phyloP scores from a whole-genome alignment of 2,329 filamentous ascomycete genomes.

The Pyrenophora seminiperda region DNA sequence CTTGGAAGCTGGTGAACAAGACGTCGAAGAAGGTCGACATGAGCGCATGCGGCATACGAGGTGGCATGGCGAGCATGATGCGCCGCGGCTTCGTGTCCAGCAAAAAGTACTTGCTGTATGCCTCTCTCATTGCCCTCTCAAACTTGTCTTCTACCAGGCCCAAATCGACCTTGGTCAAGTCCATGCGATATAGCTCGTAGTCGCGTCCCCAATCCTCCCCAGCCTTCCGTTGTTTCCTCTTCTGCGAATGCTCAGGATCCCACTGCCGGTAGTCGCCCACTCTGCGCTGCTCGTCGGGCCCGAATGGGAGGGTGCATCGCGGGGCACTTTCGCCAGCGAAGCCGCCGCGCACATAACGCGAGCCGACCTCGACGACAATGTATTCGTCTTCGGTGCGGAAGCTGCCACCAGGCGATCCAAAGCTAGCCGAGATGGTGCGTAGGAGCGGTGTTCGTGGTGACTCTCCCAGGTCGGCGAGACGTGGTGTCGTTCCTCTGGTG shows the following conservation, averaged over 20 bases:
- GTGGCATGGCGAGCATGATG: slow-evolving; percentile 76
- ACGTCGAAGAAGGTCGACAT: slow-evolving; percentile 77
- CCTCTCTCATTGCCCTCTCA: slow-evolving; percentile 79
- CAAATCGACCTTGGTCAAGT: slow-evolving; percentile 74
- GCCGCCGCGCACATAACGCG: slow-evolving; percentile 77
- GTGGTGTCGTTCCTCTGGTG: slow-evolving; percentile 39
- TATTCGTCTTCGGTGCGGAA: slow-evolving; percentile 77
- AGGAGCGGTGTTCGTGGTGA: slow-evolving; percentile 55
- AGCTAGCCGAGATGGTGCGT: slow-evolving; percentile 64
- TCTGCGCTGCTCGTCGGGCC: slow-evolving; percentile 75
- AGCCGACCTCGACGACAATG: slow-evolving; percentile 79
- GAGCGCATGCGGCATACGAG: slow-evolving; percentile 76
- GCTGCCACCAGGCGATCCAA: slow-evolving; percentile 61
- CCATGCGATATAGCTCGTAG: slow-evolving; percentile 77
- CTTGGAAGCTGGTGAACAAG: slow-evolving; percentile 79
- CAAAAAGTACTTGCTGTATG: slow-evolving; percentile 75
- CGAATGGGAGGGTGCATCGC: slow-evolving; percentile 72
- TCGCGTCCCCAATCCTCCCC: slow-evolving; percentile 65
- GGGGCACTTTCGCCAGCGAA: slow-evolving; percentile 84
- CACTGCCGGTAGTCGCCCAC: slow-evolving; percentile 81
- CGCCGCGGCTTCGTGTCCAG: slow-evolving; percentile 77
- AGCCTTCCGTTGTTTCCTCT: slow-evolving; percentile 55
- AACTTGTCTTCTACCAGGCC: slow-evolving; percentile 85
- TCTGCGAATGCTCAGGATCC: slow-evolving; percentile 59
- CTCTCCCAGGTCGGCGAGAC: slow-evolving; percentile 44